Percentiles rank a stretch among this genome's conserved stretches.
Evolutionary conservation across 1,139 yeast species (phyloP).

Genomic region (Geotrichum carabidarum): DNA sequence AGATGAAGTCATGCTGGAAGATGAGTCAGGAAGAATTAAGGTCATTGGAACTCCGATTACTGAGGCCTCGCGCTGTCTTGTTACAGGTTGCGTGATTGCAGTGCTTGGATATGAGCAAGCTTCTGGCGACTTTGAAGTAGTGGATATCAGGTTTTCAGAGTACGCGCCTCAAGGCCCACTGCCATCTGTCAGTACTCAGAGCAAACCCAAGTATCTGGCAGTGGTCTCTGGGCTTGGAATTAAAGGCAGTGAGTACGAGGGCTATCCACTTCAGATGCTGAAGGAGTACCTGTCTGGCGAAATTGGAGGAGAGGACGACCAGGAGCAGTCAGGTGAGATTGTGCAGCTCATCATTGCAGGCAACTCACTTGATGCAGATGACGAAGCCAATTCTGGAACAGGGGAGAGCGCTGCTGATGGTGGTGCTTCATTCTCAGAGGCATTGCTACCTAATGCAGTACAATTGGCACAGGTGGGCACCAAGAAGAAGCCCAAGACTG

Average conservation of each 20-base stretch:
- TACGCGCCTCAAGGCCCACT: slow-evolving; percentile 52
- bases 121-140: slow-evolving; percentile 78
- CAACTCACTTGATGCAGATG: slow-evolving; percentile 50
- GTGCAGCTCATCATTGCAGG: slow-evolving; percentile 69
- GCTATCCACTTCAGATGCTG: slow-evolving; percentile 54
- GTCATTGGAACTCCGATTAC: slow-evolving; percentile 61
- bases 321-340: slow-evolving; percentile 38
- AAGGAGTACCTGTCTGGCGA: slow-evolving; percentile 72
- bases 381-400: slow-evolving; percentile 27
- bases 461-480: slow-evolving; percentile 5
- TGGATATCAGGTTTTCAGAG: slow-evolving; percentile 71
- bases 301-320: slow-evolving; percentile 42
- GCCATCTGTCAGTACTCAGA: slow-evolving; percentile 10
- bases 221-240: slow-evolving; percentile 70
- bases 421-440: slow-evolving; percentile 3
- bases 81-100: slow-evolving; percentile 85
- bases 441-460: slow-evolving; percentile 13
- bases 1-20: slow-evolving; percentile 72
- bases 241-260: slow-evolving; percentile 42
- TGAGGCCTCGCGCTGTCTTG: slow-evolving; percentile 46
- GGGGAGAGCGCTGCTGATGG: slow-evolving; percentile 25
- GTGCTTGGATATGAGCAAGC: slow-evolving; percentile 79
- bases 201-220: slow-evolving; percentile 44
- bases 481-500: slow-evolving; percentile 15
- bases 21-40: slow-evolving; percentile 84